phyloP scores from a whole-genome alignment of 768 basidiomycete species.

The Phlebiopsis gigantea region DNA sequence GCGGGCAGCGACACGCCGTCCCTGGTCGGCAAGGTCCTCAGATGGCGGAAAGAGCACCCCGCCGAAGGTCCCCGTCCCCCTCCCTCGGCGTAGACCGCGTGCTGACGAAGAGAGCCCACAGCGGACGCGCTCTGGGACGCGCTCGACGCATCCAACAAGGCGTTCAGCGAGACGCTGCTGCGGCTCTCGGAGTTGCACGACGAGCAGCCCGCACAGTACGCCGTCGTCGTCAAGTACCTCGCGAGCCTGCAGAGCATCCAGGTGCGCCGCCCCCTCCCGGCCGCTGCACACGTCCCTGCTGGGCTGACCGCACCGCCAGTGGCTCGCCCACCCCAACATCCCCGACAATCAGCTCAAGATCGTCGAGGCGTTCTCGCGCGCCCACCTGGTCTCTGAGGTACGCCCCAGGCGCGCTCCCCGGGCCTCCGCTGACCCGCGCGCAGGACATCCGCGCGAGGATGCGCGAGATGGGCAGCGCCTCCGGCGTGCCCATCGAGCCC shows the following conservation, averaged over 20 bases:
- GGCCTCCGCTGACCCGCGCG: background rate
- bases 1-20: conserved; percentile 96
- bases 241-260: conserved; percentile 55
- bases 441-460: conserved; percentile 76
- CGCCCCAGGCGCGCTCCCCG: background rate
- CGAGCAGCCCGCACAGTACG: conserved; percentile 45
- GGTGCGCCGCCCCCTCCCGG: conserved; percentile 27
- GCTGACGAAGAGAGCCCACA: conserved; percentile 24
- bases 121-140: conserved; percentile 63
- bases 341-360: conserved; percentile 38
- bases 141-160: conserved; percentile 57
- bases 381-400: conserved; percentile 56
- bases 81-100: conserved; percentile 4
- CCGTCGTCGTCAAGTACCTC: conserved; percentile 54
- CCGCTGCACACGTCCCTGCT: background rate
- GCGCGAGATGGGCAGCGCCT: conserved; percentile 74
- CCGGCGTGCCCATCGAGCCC: conserved; percentile 88
- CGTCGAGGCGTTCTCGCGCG: conserved; percentile 52
- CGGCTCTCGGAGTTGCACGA: conserved; percentile 46
- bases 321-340: conserved; percentile 46
- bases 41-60: conserved; percentile 72
- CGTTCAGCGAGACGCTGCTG: conserved; percentile 47
- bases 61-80: conserved; percentile 39
- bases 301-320: conserved; percentile 10
- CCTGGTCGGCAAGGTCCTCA: conserved; percentile 84